Percentiles rank a stretch among this genome's conserved stretches.
phyloP scores from a whole-genome alignment of 805 yeast species.

The Torulaspora microellipsoides region DNA sequence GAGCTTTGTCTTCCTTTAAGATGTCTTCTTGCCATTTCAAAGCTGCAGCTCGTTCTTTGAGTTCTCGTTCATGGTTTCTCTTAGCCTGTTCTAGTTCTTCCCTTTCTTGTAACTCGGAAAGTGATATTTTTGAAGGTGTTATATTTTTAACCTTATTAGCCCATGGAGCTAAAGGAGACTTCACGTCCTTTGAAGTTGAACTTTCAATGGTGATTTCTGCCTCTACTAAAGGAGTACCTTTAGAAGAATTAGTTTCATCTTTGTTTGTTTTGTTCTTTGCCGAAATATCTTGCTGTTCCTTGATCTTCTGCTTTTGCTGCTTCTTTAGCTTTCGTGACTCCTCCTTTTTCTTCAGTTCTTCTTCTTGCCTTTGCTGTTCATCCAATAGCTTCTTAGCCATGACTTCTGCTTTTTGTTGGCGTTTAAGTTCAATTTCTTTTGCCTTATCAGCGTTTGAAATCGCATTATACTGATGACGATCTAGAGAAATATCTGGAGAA shows the following conservation, averaged over 20 bases:
- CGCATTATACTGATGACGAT: no score
- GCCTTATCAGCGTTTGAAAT: neutral
- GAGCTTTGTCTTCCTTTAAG: slow-evolving; percentile 20
- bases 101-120: slow-evolving; percentile 21
- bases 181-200: slow-evolving; percentile 6
- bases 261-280: slow-evolving; percentile 1
- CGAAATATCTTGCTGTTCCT: slow-evolving; percentile 6
- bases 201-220: slow-evolving; percentile 2
- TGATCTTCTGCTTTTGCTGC: slow-evolving; percentile 9
- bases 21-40: slow-evolving; percentile 21
- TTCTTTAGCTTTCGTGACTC: slow-evolving; percentile 14
- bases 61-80: slow-evolving; percentile 16
- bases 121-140: slow-evolving; percentile 20
- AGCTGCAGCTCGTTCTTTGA: slow-evolving; percentile 18
- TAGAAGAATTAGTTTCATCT: neutral
- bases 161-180: slow-evolving; percentile 30
- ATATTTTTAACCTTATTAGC: slow-evolving; percentile 20
- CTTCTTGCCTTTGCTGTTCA: slow-evolving; percentile 15
- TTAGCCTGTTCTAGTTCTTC: slow-evolving; percentile 19
- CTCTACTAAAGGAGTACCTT: neutral
- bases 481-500: no score
- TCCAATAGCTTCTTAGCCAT: slow-evolving; percentile 22
- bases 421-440: slow-evolving; percentile 4
- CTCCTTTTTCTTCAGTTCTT: slow-evolving; percentile 12
- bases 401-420: slow-evolving; percentile 20